Conservation (phyloP, 164 flowering plant species). For the Liquidambar formosana region DNA sequence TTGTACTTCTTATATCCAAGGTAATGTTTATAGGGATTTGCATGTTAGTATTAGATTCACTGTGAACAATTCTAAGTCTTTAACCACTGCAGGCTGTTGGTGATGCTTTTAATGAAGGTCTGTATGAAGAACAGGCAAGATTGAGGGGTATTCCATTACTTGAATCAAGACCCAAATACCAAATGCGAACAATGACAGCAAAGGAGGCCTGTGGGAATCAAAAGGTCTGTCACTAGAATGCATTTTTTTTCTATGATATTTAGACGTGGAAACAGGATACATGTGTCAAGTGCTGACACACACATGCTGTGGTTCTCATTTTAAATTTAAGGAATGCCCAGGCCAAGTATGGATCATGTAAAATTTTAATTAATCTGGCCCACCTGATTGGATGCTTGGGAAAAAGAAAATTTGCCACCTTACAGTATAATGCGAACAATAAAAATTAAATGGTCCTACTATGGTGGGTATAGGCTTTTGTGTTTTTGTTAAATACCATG, state of each 20-base stretch:
- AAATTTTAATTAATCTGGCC: not conserved
- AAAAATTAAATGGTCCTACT: not conserved
- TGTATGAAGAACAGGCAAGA: constrained; percentile 90
- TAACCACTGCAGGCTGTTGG: constrained; percentile 80
- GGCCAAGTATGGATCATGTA: not conserved
- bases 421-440: not conserved
- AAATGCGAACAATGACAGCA: constrained; percentile 87
- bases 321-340: not conserved
- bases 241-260: not conserved
- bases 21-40: constrained; percentile 30
- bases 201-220: constrained; percentile 82
- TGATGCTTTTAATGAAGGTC: constrained; percentile 94
- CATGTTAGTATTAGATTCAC: constrained; percentile 4
- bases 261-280: not conserved
- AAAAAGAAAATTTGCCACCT: not conserved
- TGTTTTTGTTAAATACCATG: not conserved
- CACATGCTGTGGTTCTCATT: not conserved
- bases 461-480: not conserved
- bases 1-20: constrained; percentile 98
- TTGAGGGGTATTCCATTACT: constrained; percentile 84
- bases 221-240: constrained; percentile 48
- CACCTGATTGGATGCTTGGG: not conserved
- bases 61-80: constrained; percentile 5
- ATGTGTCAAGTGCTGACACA: not conserved
- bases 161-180: constrained; percentile 85